Evolutionary conservation across 1,139 yeast species (phyloP), one percentile per base, ranked within the genome.

Genomic region (Pichia sp.): DNA sequence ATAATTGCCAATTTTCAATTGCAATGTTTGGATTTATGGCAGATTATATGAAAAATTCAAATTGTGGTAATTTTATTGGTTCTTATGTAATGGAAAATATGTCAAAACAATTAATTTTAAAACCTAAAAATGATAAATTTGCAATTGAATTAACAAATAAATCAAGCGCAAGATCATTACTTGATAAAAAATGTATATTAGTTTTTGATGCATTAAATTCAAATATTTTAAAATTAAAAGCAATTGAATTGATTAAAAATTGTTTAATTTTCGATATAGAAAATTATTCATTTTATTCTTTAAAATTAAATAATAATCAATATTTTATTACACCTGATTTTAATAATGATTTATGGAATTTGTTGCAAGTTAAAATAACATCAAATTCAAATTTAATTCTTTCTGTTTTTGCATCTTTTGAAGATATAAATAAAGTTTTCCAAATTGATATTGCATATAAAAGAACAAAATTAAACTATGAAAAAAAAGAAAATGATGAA

Each of bases 201-300:
- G 57, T 73, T 23, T 59, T 70, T 40, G 70, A 67, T 47, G 68
- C 72, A 22, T 65, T 66, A 12, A 58, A 64, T 2, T 54, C 59
- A 5, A 41, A 40, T 4, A 30, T 35, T 3, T 42, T 54, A 25
- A 44, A 53, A 25, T 22, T 55, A 11, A 55, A 63, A 4, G 71
- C 80, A 0, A 60, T 71, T 48, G 55, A 64, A n/a, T 67, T 82
- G 6, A 63, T 80, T 11, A 59, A 70, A 0, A 58, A 67, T 16
- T 70, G 82, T 23, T 57, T 82, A 27, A 61, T 67, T 35, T 81
- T 75, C 57, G 94, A 84, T 58, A 65, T 81, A 22, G 58, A 73
- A 12, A 63, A 73, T n/a, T 63, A 82, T 43, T 74, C 82, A 3
- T 78, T 78, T 50, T 72, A 74, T 48, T 72, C 82, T 22, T 62